Conservation (phyloP, 441 rosid genomes). For the Mallotus repandus region DNA sequence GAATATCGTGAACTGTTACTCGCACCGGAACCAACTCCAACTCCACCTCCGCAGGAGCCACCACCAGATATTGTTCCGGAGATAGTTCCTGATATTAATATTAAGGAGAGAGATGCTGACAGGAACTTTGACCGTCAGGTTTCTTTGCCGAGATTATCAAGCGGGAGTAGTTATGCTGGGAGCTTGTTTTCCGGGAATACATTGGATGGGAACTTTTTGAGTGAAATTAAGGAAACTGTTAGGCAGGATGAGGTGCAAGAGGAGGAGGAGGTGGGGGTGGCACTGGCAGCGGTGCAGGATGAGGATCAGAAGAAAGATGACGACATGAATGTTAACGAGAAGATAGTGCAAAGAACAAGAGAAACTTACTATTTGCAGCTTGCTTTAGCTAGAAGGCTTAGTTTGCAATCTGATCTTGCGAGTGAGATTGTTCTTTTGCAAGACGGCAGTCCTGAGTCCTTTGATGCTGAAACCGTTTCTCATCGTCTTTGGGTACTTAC, state of each 20-base stretch:
- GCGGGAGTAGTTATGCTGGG: conserved; percentile 80
- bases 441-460: conserved; percentile 30
- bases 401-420: conserved; percentile 58
- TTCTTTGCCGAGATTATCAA: conserved; percentile 75
- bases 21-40: conserved; percentile 34
- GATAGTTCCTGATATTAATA: background rate
- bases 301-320: conserved; percentile 15
- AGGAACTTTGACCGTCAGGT: conserved; percentile 61
- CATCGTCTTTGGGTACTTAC: conserved; percentile 79
- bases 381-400: conserved; percentile 70
- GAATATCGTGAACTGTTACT: conserved; percentile 44
- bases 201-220: conserved; percentile 54
- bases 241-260: conserved; percentile 36
- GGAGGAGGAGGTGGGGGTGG: conserved; percentile 11
- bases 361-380: conserved; percentile 79
- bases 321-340: conserved; percentile 16
- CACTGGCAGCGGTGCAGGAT: conserved; percentile 2
- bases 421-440: conserved; percentile 42
- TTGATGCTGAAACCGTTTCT: conserved; percentile 60
- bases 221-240: conserved; percentile 56
- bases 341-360: conserved; percentile 40
- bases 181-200: conserved; percentile 84
- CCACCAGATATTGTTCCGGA: conserved; percentile 20
- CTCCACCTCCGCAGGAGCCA: conserved; percentile 35
- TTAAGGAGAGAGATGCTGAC: conserved; percentile 44